A percentile compares a stretch with the other conserved stretches of the same genome.
Conservation (phyloP, 2,329 filamentous ascomycete species). For the Eutypa lata region DNA sequence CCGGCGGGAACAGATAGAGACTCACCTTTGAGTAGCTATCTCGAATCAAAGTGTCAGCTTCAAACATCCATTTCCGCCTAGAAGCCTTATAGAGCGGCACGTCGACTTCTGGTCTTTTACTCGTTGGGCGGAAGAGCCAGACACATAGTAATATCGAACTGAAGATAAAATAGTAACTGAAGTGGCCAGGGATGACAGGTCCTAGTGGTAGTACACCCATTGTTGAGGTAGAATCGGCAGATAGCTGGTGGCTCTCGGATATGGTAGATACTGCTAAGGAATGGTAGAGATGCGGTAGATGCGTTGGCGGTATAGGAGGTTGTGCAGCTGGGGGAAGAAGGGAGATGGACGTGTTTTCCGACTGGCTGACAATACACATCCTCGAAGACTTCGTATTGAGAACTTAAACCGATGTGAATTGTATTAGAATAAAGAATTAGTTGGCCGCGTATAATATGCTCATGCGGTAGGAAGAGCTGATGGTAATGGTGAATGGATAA, state of each 20-base stretch:
- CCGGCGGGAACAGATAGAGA: too few relatives aligned
- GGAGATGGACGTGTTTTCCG: background rate
- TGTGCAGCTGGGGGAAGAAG: background rate
- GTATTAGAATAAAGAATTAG: background rate
- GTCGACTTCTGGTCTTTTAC: slow-evolving; percentile 29
- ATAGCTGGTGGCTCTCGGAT: background rate
- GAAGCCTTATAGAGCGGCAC: slow-evolving; percentile 47
- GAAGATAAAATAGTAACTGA: slow-evolving; percentile 41
- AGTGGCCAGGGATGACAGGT: slow-evolving; percentile 13
- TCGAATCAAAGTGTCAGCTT: slow-evolving; percentile 43
- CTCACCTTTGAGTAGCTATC: slow-evolving; percentile 48
- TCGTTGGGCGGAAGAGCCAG: slow-evolving; percentile 35
- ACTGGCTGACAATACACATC: background rate
- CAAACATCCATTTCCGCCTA: slow-evolving; percentile 49
- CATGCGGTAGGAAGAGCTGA: background rate
- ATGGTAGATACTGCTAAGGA: background rate
- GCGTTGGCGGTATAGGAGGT: background rate
- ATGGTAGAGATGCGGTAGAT: background rate
- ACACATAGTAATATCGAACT: slow-evolving; percentile 32
- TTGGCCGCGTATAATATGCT: background rate
- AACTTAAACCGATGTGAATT: background rate
- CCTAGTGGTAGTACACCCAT: background rate
- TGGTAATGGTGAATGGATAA: background rate
- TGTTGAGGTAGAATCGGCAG: background rate
- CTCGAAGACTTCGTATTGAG: background rate